Conservation (phyloP, 2,329 filamentous ascomycete genomes). For the Cladosporium sp. region DNA sequence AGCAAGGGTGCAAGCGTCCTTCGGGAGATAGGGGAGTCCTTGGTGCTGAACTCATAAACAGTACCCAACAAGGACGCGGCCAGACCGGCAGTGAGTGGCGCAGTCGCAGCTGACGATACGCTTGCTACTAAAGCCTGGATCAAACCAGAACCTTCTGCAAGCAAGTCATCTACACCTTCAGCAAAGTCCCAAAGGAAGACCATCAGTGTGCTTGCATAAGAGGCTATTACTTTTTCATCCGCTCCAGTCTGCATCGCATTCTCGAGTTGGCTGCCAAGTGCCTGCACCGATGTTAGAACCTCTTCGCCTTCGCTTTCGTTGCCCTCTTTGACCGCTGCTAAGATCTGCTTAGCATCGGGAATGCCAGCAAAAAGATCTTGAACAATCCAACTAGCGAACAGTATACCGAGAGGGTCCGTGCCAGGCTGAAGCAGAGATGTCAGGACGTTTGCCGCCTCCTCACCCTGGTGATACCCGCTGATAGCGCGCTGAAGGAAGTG, state of each 20-base stretch:
- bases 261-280: conserved; percentile 81
- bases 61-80: conserved; percentile 83
- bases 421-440: conserved; percentile 73
- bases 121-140: conserved; percentile 50
- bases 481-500: conserved; percentile 90
- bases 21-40: conserved; percentile 87
- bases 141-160: conserved; percentile 89
- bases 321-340: conserved; percentile 83
- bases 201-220: conserved; percentile 84
- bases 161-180: conserved; percentile 87
- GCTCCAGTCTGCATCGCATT: conserved; percentile 66
- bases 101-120: conserved; percentile 62
- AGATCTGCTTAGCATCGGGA: conserved; percentile 71
- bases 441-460: conserved; percentile 78
- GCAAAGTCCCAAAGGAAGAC: conserved; percentile 92
- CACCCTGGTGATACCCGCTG: conserved; percentile 79
- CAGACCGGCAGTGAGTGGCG: conserved; percentile 57
- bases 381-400: conserved; percentile 85
- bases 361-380: conserved; percentile 85
- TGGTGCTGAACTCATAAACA: conserved; percentile 95
- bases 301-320: conserved; percentile 89
- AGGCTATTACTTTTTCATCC: conserved; percentile 76
- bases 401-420: conserved; percentile 80
- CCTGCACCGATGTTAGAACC: conserved; percentile 90
- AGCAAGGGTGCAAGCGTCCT: conserved; percentile 78